Evolutionary conservation across 1,139 yeast genomes (phyloP).

Genomic region (Neolecta irregularis): DNA sequence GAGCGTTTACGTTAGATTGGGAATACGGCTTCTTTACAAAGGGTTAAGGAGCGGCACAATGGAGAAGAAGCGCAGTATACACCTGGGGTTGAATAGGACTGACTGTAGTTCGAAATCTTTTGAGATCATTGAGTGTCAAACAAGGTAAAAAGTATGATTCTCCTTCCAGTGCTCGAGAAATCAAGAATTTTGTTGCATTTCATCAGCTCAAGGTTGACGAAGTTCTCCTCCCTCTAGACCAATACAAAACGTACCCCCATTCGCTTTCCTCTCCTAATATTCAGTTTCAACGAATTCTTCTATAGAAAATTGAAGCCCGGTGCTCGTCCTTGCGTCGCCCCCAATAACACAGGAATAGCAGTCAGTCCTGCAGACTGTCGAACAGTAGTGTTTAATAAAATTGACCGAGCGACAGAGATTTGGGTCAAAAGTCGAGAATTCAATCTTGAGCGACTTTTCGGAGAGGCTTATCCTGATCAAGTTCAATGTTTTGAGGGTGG

Average conservation of each 20-base stretch:
- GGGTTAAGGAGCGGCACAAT: constrained; percentile 41
- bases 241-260: constrained; percentile 33
- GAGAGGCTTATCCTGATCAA: constrained; percentile 37
- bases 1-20: constrained; percentile 75
- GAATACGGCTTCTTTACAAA: constrained; percentile 68
- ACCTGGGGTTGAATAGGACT: too few species aligned
- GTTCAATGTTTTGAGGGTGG: constrained; percentile 39
- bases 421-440: constrained; percentile 88
- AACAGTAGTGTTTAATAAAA: constrained; percentile 50
- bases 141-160: constrained; percentile 77
- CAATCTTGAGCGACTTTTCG: constrained; percentile 48
- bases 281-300: constrained; percentile 67
- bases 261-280: background rate
- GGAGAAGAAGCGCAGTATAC: constrained; percentile 42
- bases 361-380: constrained; percentile 85
- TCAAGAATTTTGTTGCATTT: constrained; percentile 63
- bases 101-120: constrained; percentile 37
- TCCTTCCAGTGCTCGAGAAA: constrained; percentile 49
- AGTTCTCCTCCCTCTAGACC: constrained; percentile 36
- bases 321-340: constrained; percentile 55
- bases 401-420: constrained; percentile 50
- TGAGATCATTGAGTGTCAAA: constrained; percentile 52
- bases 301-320: constrained; percentile 60
- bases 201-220: constrained; percentile 63
- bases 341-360: constrained; percentile 33